Percentiles rank a stretch among this genome's conserved stretches.
phyloP scores from a whole-genome alignment of 768 basidiomycete species.

The Coprinellus aureogranulatus region DNA sequence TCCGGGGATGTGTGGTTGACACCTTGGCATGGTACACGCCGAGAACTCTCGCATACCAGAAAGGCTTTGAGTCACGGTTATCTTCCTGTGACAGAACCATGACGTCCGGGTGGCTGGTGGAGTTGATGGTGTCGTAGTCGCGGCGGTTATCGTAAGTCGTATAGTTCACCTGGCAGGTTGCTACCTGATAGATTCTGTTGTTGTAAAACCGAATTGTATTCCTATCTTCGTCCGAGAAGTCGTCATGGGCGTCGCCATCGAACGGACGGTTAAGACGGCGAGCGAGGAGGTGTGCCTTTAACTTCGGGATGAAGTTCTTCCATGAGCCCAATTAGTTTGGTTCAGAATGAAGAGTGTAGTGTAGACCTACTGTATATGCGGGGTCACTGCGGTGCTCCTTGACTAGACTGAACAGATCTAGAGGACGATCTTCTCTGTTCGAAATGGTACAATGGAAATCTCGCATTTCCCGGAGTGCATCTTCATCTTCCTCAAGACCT shows the following conservation, averaged over 20 bases:
- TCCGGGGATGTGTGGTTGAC: no score
- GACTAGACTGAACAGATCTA: no score
- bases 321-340: neutral
- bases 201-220: constrained; percentile 15
- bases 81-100: constrained; percentile 21
- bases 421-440: no score
- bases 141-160: constrained; percentile 27
- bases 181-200: constrained; percentile 25
- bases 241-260: constrained; percentile 29
- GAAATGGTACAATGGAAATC: no score
- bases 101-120: constrained; percentile 28
- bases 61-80: constrained; percentile 12
- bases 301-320: neutral
- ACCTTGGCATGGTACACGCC: constrained; percentile 20
- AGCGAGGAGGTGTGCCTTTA: neutral
- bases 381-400: neutral
- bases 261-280: neutral
- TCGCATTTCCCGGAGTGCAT: no score
- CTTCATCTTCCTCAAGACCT: no score
- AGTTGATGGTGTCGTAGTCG: constrained; percentile 26
- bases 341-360: neutral
- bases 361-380: no score
- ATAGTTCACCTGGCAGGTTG: constrained; percentile 23
- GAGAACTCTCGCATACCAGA: constrained; percentile 22
- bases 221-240: constrained; percentile 19